Evolutionary conservation across 805 yeast genomes (phyloP).

Genomic region (Ogataea naganishii): DNA sequence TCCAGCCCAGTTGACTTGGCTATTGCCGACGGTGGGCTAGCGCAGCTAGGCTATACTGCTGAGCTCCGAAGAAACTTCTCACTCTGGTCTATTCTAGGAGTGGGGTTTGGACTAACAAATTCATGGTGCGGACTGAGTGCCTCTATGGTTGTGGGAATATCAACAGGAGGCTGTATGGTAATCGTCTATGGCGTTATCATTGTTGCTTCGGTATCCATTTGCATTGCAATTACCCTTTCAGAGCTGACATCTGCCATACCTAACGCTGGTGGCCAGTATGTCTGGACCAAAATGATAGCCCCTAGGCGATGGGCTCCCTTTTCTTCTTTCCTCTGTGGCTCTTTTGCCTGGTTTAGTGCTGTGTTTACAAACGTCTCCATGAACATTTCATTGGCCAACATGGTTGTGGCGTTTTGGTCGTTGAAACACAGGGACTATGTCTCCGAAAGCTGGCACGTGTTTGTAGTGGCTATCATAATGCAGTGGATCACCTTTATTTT

Average conservation of each 20-base stretch:
- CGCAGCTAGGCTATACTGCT: slow-evolving; percentile 8
- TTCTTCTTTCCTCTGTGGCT: slow-evolving; percentile 51
- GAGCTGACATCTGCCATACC: slow-evolving; percentile 47
- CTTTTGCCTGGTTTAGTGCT: slow-evolving; percentile 54
- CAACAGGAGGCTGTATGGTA: slow-evolving; percentile 50
- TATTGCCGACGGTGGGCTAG: too few relatives aligned
- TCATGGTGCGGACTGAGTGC: slow-evolving; percentile 58
- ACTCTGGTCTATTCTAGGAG: slow-evolving; percentile 43
- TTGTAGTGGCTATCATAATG: slow-evolving; percentile 37
- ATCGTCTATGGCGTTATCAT: slow-evolving; percentile 49
- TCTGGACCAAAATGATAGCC: slow-evolving; percentile 48
- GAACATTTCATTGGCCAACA: slow-evolving; percentile 43
- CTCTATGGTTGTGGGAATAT: slow-evolving; percentile 43
- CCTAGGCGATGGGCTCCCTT: slow-evolving; percentile 38
- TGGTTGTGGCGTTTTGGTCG: slow-evolving; percentile 40
- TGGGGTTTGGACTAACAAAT: slow-evolving; percentile 52
- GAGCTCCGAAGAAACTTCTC: slow-evolving; percentile 29
- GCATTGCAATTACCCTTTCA: slow-evolving; percentile 42
- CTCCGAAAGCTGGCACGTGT: slow-evolving; percentile 44
- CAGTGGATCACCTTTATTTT: slow-evolving; percentile 34
- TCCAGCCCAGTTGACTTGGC: too few relatives aligned
- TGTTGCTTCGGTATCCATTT: slow-evolving; percentile 35
- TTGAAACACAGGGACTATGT: slow-evolving; percentile 22
- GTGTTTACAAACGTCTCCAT: slow-evolving; percentile 56
- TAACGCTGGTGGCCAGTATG: slow-evolving; percentile 51